phyloP scores from a whole-genome alignment of 2,329 filamentous ascomycete species.

The Aureobasidium leucospermi region DNA sequence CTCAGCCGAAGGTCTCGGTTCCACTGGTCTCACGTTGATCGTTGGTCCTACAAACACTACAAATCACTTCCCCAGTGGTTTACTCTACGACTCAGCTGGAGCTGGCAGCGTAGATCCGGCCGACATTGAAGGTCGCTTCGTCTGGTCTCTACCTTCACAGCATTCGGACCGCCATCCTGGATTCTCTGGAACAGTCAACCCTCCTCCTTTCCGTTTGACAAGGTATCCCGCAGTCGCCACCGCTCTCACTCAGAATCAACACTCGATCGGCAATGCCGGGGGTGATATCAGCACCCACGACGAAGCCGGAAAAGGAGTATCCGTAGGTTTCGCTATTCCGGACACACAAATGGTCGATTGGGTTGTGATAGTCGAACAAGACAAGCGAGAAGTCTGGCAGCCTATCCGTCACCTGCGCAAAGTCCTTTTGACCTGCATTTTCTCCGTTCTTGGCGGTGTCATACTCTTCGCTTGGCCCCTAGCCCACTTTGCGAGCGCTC shows the following conservation, averaged over 20 bases:
- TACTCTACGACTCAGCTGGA: slow-evolving; percentile 22
- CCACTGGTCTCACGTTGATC: slow-evolving; percentile 62
- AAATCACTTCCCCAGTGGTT: slow-evolving; percentile 45
- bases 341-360: slow-evolving; percentile 66
- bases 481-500: slow-evolving; percentile 72
- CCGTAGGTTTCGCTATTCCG: slow-evolving; percentile 72
- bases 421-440: slow-evolving; percentile 76
- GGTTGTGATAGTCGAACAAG: slow-evolving; percentile 74
- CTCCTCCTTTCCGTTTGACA: slow-evolving; percentile 50
- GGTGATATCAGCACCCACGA: slow-evolving; percentile 63
- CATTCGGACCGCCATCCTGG: slow-evolving; percentile 23
- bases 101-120: background rate
- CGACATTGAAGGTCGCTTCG: slow-evolving; percentile 22
- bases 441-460: slow-evolving; percentile 67
- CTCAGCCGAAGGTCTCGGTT: slow-evolving; percentile 62
- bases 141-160: slow-evolving; percentile 22
- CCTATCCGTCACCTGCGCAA: slow-evolving; percentile 70
- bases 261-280: slow-evolving; percentile 57
- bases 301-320: slow-evolving; percentile 61
- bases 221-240: slow-evolving; percentile 56
- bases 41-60: slow-evolving; percentile 59
- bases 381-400: slow-evolving; percentile 63
- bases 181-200: slow-evolving; percentile 31
- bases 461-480: slow-evolving; percentile 67
- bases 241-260: slow-evolving; percentile 49